phyloP scores from a whole-genome alignment of 352 stramenopile genomes.

The Phytophthora cajani region DNA sequence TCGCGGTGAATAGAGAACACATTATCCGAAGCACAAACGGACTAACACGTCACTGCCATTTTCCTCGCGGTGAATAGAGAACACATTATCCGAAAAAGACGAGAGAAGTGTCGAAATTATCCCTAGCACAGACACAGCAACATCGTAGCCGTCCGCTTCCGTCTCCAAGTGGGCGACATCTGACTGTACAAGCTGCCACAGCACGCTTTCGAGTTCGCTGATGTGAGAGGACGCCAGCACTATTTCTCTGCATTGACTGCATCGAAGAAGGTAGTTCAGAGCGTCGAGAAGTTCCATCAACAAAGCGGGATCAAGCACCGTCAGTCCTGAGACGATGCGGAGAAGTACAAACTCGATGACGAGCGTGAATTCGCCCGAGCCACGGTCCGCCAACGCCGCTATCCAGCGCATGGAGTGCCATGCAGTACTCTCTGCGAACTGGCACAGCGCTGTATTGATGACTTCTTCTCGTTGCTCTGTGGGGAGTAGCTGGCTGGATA shows the following conservation, averaged over 20 bases:
- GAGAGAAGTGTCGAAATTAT: conserved; percentile 21
- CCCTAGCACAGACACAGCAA: conserved; percentile 24
- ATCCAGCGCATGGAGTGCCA: conserved; percentile 45
- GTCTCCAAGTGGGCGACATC: conserved; percentile 18
- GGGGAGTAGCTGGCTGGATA: conserved; percentile 27
- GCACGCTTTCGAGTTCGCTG: conserved; percentile 19
- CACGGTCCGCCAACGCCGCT: conserved; percentile 6
- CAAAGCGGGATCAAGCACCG: conserved; percentile 21
- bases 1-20: conserved; percentile 22
- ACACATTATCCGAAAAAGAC: conserved; percentile 14
- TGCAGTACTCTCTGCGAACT: conserved; percentile 26
- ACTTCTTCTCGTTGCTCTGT: conserved; percentile 27
- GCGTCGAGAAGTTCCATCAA: conserved; percentile 32
- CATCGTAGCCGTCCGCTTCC: conserved; percentile 7
- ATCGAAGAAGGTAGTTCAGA: conserved; percentile 33
- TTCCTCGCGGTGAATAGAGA: conserved; percentile 17
- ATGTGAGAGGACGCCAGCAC: conserved; percentile 20
- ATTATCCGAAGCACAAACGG: conserved; percentile 15
- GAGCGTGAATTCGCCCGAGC: conserved; percentile 24
- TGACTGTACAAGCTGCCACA: conserved; percentile 24
- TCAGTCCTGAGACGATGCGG: conserved; percentile 28
- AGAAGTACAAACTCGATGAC: conserved; percentile 37
- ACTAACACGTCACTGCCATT: conserved; percentile 13
- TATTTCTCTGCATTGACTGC: conserved; percentile 25
- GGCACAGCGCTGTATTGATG: conserved; percentile 21